phyloP scores from a whole-genome alignment of 345 rosid species.

The Turritis glabra region DNA sequence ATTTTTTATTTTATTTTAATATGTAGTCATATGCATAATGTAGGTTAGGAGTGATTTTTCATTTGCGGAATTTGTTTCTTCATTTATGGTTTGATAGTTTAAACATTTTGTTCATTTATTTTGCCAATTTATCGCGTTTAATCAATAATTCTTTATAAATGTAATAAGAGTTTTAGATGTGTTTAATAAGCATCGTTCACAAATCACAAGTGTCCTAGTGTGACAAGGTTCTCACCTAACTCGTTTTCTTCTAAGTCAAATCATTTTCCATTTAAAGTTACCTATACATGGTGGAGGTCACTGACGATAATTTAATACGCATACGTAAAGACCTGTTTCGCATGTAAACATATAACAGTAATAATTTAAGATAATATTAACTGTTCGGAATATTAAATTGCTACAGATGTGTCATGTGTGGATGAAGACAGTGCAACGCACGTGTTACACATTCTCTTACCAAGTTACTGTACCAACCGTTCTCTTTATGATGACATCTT shows the following conservation, averaged over 20 bases:
- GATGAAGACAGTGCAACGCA: constrained; percentile 21
- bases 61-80: no score
- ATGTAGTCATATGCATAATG: no score
- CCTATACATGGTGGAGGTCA: background rate
- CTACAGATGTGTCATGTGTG: constrained; percentile 8
- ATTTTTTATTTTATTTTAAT: no score
- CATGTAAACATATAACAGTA: background rate
- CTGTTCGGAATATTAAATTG: background rate
- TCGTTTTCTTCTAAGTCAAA: constrained; percentile 1
- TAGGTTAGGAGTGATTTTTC: no score
- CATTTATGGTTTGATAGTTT: no score
- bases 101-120: no score
- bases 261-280: background rate
- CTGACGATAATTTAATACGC: constrained; percentile 3
- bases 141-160: no score
- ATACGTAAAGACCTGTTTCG: background rate
- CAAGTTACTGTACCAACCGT: background rate
- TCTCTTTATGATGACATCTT: background rate
- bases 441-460: constrained; percentile 29
- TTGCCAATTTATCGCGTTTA: no score
- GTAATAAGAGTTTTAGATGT: constrained; percentile 5
- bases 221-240: constrained; percentile 19
- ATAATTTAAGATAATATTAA: background rate
- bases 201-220: constrained; percentile 12
- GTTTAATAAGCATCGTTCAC: constrained; percentile 14